Evolutionary conservation across 495 filamentous ascomycete genomes (phyloP), one percentile per base, ranked within the genome.

Genomic region (Lasiosphaeria ovina): DNA sequence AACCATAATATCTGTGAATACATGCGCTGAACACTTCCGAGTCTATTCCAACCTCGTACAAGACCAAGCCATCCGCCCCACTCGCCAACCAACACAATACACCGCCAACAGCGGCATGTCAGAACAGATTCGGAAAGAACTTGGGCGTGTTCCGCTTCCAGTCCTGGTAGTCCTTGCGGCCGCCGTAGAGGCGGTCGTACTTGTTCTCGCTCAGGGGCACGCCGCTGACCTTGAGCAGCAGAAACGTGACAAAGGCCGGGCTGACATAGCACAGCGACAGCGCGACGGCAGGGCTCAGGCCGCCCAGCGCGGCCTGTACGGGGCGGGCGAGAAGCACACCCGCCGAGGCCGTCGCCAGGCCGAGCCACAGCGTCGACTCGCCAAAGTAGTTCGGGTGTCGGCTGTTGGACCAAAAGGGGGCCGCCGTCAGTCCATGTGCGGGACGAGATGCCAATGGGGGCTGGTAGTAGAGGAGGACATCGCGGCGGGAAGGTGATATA

Each of bases 301-400:
- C 24, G 24, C 24, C 79, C 60, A 85, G 72, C 45, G 75, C 77
- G n/a, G 70, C 66, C 66, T 77, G 69, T 60, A 54, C 81, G 66
- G 62, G 77, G 42, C 32, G 66, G 60, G 75, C 69, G 2, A 77
- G 51, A 54, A 89, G 64, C 7, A 84, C 76, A 0, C 83, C 81
- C 0, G 72, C 79, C 14, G 81, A 75, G 1, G 74, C 54, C 8
- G 78, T 76, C 1, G 85, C 83, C 35, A 87, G 79, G 0, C 87
- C 86, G 0, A 77, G 81, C 87, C 86, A 90, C 31, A 89, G 65
- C 35, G 81, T 85, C 12, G 71, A 75, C 67, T 90, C 87, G 3
- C 87, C 87, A 59, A 86, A 85, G 69, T 89, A 89, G 59, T 89
- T 88, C 6, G 86, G 87, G 72, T 85, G 85, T 36, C 83, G 71